Conservation (phyloP, 768 basidiomycete species). For the Lentinus brumalis region DNA sequence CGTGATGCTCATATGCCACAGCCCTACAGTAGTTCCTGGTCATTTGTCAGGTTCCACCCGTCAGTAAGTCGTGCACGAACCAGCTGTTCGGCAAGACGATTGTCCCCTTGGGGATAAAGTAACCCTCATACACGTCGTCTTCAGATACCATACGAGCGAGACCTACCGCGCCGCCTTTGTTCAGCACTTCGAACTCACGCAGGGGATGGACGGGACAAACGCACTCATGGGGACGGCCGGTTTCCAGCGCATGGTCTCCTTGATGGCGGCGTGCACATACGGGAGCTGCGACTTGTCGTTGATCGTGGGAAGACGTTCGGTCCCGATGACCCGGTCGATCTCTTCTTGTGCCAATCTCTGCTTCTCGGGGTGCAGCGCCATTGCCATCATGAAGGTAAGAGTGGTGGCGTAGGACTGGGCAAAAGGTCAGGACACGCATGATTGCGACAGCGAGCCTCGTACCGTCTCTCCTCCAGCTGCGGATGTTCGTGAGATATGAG, state of each 20-base stretch:
- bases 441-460: not conserved
- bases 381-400: slow-evolving; percentile 35
- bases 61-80: slow-evolving; percentile 9
- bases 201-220: not conserved
- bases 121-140: slow-evolving; percentile 27
- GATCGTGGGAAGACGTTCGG: slow-evolving; percentile 22
- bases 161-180: slow-evolving; percentile 5
- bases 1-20: slow-evolving; percentile 10
- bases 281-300: slow-evolving; percentile 23
- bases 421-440: no score
- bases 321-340: slow-evolving; percentile 29
- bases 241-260: slow-evolving; percentile 35
- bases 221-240: slow-evolving; percentile 35
- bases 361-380: slow-evolving; percentile 36
- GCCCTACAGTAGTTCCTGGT: slow-evolving; percentile 2
- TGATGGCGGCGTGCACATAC: slow-evolving; percentile 24
- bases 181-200: not conserved
- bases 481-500: not conserved
- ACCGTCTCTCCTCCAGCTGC: slow-evolving; percentile 21
- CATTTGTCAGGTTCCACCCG: not conserved
- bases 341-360: slow-evolving; percentile 29
- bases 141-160: slow-evolving; percentile 17
- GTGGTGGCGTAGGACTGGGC: slow-evolving; percentile 28
- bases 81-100: slow-evolving; percentile 29
- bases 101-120: slow-evolving; percentile 27